Evolutionary conservation across 805 yeast species (phyloP), one percentile per base, ranked within the genome.

Genomic region (Kurtzmaniella fragi): DNA sequence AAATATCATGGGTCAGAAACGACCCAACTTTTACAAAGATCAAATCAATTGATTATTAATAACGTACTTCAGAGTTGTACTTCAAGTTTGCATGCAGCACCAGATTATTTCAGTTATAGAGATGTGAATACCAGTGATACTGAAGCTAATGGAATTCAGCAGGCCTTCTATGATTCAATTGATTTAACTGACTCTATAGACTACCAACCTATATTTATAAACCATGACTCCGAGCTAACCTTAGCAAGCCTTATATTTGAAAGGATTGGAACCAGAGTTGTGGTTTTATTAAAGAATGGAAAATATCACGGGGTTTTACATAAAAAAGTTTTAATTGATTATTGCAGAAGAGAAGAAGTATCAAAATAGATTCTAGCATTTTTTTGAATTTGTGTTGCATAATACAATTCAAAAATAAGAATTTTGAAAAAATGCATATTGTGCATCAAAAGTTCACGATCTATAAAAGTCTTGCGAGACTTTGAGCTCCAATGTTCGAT

Each of bases 201-300:
- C 46, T 47, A 53, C 13, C 58, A 69, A 5, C 81, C 81, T 0
- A 60, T 77, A 7, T 66, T 67, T 33, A 47, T 77, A 31, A 76
- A 74, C 39, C 47, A 71, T 28, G 61, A 67, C 37, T 65, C 78
- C 13, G 77, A 77, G 9, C 49, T 77, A 23, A 61, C 76, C 6
- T 57, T 77, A 43, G 78, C 76, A 3, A 73, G 75, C 40, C 57
- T 68, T 50, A 58, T 77, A 16, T 77, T 77, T 51, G 70, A 74
- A 32, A 69, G 72, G 46, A 56, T 77, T 27, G 82, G 82, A 1
- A 69, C 65, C 28, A 52, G 81, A 32, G 73, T 75, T 2, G 67
- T 75, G 39, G 70, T 75, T 1, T 52, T 70, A 17, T 46, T 64
- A 11, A 64, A 64, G 36, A 62, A 70, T 25, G 81, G 80, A 10